A percentile compares a stretch with the other conserved stretches of the same genome.
These are phyloP conservation scores for Trypanosoma mega DNA, from an alignment of 208 protist species.

Conservation along the genomic window DNA sequence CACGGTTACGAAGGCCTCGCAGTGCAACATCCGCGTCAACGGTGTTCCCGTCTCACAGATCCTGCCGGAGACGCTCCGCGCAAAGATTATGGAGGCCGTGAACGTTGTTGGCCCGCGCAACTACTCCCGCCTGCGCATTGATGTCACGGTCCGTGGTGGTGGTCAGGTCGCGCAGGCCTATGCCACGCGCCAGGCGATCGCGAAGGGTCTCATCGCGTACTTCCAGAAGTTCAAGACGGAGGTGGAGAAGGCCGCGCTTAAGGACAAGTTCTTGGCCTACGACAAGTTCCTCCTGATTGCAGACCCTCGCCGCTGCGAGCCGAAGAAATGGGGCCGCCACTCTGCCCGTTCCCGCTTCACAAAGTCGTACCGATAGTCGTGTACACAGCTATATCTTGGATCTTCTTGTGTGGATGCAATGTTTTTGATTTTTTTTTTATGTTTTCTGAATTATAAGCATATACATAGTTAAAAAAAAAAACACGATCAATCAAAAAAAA, in stretches of 20 bases:
- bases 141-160: conserved; percentile 97
- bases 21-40: conserved; percentile 99
- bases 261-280: conserved; percentile 96
- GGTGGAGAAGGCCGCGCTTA: conserved; percentile 97
- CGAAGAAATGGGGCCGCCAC: conserved; percentile 99
- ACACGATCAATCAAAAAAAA: too few species aligned
- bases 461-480: not conserved
- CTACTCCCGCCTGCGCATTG: conserved; percentile 97
- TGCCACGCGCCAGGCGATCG: conserved; percentile 99
- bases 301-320: conserved; percentile 99
- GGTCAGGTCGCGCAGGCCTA: conserved; percentile 98
- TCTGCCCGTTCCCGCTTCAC: conserved; percentile 99
- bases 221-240: conserved; percentile 98
- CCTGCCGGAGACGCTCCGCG: conserved; percentile 96
- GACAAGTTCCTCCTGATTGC: conserved; percentile 99
- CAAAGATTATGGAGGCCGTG: conserved; percentile 98
- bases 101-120: conserved; percentile 94
- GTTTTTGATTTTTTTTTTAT: conserved; percentile 20
- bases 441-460: not conserved
- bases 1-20: conserved; percentile 93
- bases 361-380: conserved; percentile 62
- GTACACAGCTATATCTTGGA: not conserved
- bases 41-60: conserved; percentile 97
- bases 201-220: conserved; percentile 98
- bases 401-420: conserved; percentile 9